Percentiles rank a stretch among this genome's conserved stretches.
phyloP scores from a whole-genome alignment of 306 rosid species.

The Vigna hirtella region DNA sequence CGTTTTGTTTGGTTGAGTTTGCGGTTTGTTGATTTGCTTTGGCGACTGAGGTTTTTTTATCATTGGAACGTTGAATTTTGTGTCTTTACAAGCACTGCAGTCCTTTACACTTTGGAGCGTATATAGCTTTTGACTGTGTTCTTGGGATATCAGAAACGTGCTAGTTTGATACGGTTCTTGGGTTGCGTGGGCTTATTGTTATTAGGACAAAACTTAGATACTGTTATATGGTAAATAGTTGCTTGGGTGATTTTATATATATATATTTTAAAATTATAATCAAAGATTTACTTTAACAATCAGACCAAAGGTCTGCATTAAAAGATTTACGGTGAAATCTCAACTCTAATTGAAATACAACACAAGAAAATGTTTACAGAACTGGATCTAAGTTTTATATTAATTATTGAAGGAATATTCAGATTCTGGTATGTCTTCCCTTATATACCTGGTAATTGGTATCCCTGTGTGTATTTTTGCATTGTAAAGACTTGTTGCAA shows the following conservation, averaged over 20 bases:
- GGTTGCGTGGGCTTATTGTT: background rate
- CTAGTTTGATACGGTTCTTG: background rate
- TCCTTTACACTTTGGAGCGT: background rate
- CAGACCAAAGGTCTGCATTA: background rate
- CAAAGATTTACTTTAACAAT: background rate
- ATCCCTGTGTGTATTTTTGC: background rate
- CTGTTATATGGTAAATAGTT: background rate
- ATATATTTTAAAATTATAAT: background rate
- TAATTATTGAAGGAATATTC: background rate
- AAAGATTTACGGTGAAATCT: background rate
- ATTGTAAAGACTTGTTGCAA: background rate
- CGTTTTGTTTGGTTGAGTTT: background rate
- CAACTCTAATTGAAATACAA: background rate
- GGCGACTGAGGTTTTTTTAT: background rate
- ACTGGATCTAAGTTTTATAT: background rate
- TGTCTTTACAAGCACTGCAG: background rate
- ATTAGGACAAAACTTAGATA: background rate
- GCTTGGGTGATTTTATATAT: background rate
- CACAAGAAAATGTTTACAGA: background rate
- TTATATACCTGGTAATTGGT: background rate
- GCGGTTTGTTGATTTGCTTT: constrained; percentile 24
- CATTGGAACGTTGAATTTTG: background rate
- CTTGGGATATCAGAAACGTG: background rate
- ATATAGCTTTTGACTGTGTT: background rate
- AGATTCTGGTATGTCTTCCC: background rate